phyloP scores from a whole-genome alignment of 495 filamentous ascomycete species.

The Apodospora peruviana region DNA sequence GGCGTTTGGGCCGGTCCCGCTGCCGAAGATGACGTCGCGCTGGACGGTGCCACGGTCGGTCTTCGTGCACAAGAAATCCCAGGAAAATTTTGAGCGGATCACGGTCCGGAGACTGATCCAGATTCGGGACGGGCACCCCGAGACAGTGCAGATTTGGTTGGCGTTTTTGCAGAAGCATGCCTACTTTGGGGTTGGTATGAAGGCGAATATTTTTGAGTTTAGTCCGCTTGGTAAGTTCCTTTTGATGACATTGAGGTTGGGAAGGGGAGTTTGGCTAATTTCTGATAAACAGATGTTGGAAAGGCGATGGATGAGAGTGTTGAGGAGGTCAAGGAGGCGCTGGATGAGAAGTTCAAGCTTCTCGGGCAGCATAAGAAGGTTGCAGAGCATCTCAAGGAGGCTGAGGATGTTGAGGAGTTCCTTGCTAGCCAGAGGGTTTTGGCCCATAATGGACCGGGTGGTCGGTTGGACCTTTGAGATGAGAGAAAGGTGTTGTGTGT shows the following conservation, averaged over 20 bases:
- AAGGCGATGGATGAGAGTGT: constrained; percentile 59
- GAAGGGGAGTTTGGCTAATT: too few relatives aligned
- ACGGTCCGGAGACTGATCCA: constrained; percentile 84
- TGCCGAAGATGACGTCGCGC: constrained; percentile 77
- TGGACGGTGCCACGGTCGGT: constrained; percentile 90
- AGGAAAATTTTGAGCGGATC: constrained; percentile 95
- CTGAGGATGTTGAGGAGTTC: constrained; percentile 51
- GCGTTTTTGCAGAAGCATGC: constrained; percentile 85
- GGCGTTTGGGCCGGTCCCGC: constrained; percentile 80
- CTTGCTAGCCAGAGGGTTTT: constrained; percentile 46
- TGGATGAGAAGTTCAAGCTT: constrained; percentile 58
- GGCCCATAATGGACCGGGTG: constrained; percentile 19
- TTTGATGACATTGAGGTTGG: background rate
- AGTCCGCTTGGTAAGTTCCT: constrained; percentile 56
- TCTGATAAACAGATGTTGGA: constrained; percentile 62
- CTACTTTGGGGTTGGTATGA: constrained; percentile 96
- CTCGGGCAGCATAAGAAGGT: constrained; percentile 53
- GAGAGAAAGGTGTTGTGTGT: background rate
- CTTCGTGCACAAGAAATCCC: constrained; percentile 94
- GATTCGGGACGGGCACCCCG: constrained; percentile 86
- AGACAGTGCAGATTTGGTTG: constrained; percentile 84
- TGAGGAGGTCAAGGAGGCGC: constrained; percentile 51
- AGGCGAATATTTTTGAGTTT: constrained; percentile 93
- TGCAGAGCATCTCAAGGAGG: constrained; percentile 24
- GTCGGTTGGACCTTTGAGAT: constrained; percentile 15